Conservation (phyloP, 1,139 yeast genomes). For the Protomyces gravidus region DNA sequence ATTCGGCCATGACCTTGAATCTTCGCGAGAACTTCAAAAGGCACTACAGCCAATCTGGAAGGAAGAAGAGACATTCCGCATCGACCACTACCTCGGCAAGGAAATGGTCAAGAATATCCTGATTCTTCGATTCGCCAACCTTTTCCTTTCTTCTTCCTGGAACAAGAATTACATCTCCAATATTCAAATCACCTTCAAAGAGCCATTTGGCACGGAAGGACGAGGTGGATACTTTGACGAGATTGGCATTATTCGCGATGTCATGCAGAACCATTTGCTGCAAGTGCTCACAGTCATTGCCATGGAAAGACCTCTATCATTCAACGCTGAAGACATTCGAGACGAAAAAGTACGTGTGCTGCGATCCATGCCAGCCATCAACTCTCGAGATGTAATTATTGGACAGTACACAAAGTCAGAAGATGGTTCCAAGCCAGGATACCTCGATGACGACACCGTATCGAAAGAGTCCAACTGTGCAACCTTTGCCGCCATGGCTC, state of each 20-base stretch:
- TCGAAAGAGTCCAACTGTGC: conserved; percentile 74
- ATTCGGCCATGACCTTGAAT: conserved; percentile 83
- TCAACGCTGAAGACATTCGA: conserved; percentile 87
- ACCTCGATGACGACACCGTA: conserved; percentile 91
- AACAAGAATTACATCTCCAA: conserved; percentile 69
- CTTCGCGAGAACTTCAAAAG: conserved; percentile 71
- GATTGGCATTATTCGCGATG: conserved; percentile 95
- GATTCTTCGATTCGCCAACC: conserved; percentile 85
- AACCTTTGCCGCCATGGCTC: conserved; percentile 81
- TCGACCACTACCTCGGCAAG: conserved; percentile 95
- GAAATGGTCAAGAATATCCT: conserved; percentile 94
- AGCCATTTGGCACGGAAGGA: conserved; percentile 96
- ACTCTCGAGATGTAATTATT: conserved; percentile 61
- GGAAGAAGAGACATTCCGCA: conserved; percentile 89
- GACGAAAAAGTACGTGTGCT: conserved; percentile 93
- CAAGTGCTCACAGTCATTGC: conserved; percentile 88
- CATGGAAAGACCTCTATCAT: conserved; percentile 91
- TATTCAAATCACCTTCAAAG: conserved; percentile 88
- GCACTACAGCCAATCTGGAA: conserved; percentile 77
- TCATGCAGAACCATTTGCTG: conserved; percentile 93
- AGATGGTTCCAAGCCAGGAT: conserved; percentile 86
- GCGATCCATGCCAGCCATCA: conserved; percentile 70
- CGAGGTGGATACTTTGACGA: conserved; percentile 96
- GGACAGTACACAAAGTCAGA: conserved; percentile 85
- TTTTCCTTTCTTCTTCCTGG: conserved; percentile 81